Percentiles rank a stretch among this genome's conserved stretches.
Evolutionary conservation across 2,329 filamentous ascomycete genomes (phyloP).

Genomic region (Aspergillus pseudonomiae): DNA sequence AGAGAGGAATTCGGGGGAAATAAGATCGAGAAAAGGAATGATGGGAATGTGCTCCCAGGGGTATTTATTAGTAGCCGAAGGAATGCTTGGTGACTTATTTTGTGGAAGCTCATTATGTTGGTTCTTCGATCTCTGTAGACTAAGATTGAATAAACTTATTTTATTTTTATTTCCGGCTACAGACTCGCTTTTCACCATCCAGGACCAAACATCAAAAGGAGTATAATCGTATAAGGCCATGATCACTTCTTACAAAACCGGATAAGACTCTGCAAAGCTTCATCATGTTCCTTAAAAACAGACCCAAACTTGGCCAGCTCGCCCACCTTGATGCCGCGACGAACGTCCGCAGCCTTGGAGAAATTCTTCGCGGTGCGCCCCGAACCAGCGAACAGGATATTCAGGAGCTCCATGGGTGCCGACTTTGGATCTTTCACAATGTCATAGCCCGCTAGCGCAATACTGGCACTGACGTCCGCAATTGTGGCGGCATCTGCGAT

Average conservation of each 20-base stretch:
- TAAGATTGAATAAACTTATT: too few species aligned
- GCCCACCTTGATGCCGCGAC: constrained; percentile 6
- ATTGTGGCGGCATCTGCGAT: constrained; percentile 12
- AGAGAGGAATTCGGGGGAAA: too few species aligned
- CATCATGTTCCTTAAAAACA: constrained; percentile 11
- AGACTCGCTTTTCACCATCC: too few species aligned
- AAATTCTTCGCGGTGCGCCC: constrained; percentile 4
- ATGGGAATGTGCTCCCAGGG: background rate
- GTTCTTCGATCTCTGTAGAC: too few species aligned
- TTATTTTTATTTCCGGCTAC: too few species aligned
- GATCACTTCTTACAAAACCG: background rate
- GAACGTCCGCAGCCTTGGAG: background rate
- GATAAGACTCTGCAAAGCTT: constrained; percentile 4
- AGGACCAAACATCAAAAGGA: too few species aligned
- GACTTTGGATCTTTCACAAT: constrained; percentile 16
- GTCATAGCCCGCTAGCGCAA: constrained; percentile 14
- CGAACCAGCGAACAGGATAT: constrained; percentile 4
- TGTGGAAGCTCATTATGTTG: rapidly evolving
- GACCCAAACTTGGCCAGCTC: constrained; percentile 7
- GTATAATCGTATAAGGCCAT: background rate
- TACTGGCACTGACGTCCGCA: constrained; percentile 8
- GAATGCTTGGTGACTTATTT: background rate
- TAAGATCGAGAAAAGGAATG: too few species aligned
- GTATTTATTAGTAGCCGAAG: background rate
- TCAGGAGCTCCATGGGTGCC: constrained; percentile 4